Conservation (phyloP, 129 eudicot species). For the Deinandra increscens region DNA sequence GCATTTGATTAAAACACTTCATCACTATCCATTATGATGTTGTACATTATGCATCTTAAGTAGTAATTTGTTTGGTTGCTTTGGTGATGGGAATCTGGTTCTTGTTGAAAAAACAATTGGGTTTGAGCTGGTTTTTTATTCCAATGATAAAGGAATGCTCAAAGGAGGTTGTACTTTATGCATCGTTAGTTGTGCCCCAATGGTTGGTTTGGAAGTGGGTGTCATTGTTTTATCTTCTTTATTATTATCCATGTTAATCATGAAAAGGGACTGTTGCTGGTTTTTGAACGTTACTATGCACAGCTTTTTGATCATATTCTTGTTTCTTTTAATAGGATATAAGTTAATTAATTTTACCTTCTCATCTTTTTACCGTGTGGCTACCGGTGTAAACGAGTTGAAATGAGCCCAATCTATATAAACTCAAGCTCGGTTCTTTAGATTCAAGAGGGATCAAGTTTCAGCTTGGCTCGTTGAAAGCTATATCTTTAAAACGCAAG, state of each 20-base stretch:
- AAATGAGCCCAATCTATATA: too few relatives aligned
- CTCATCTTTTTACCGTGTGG: too few relatives aligned
- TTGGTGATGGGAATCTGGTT: conserved; percentile 27
- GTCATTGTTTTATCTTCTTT: conserved; percentile 22
- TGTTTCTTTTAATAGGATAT: not conserved
- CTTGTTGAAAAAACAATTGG: conserved; percentile 23
- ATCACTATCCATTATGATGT: not conserved
- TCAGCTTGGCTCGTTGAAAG: too few relatives aligned
- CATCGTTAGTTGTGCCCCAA: conserved; percentile 19
- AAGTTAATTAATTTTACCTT: not conserved
- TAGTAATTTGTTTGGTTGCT: conserved; percentile 20
- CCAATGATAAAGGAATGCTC: not conserved
- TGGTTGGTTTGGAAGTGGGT: conserved; percentile 24
- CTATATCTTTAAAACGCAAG: too few relatives aligned
- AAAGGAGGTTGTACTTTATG: conserved; percentile 26
- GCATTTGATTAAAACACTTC: not conserved
- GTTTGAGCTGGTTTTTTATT: conserved; percentile 29
- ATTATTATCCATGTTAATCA: not conserved
- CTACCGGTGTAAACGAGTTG: too few relatives aligned
- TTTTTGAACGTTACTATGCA: conserved; percentile 31
- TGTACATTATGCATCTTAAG: conserved; percentile 16
- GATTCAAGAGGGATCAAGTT: too few relatives aligned
- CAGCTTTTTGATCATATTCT: conserved; percentile 17
- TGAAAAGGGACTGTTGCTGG: conserved; percentile 2
- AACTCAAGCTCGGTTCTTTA: too few relatives aligned